Evolutionary conservation across 257 asterid species (phyloP), one percentile per base, ranked within the genome.

Genomic region (Solanum etuberosum): DNA sequence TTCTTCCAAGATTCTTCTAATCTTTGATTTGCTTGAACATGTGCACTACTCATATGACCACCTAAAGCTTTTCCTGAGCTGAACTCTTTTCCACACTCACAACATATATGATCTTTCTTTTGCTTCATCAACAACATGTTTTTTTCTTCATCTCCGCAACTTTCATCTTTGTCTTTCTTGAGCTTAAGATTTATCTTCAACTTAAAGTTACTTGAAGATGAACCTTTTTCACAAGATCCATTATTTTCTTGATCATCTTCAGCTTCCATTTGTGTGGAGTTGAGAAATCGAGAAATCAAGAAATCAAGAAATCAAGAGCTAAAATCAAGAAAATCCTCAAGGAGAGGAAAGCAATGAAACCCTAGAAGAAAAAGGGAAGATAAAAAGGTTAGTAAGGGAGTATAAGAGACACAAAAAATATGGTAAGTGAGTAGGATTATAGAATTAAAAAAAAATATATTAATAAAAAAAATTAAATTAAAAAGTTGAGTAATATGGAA

Each of bases 31-130:
- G 98, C 95, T 74, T 94, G 98, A 13, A 92, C 96, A 76, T 96
- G 98, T 27, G 95, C 97, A 78, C 93, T 93, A 89, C 99, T 94
- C 91, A 93, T 87, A 21, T 94, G 99, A 42, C 99, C 99, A 11
- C 99, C 98, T 27, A 94, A 21, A 5, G 98, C 99, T 72, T 93
- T 96, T 0, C 98, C 98, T 10, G 94, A 92, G 94, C 88, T 85
- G 31, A 95, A 96, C 6, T 85, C 83, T 88, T 85, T 89, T 54
- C 86, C 8, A 84, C 99, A 95, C 42, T 76, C 91, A 23, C n/a
- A 35, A 85, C 98, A 94, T 27, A 59, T n/a, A 40, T 92, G 94
- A 6, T 18, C 86, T 83, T 85, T 88, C 68, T 70, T 80, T 32
- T 46, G 68, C 51, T 29, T 46, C 31, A 59, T 6, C 18, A 18